Percentiles rank a stretch among this genome's conserved stretches.
phyloP scores from a whole-genome alignment of 768 basidiomycete genomes.

The Pluteus cervinus region DNA sequence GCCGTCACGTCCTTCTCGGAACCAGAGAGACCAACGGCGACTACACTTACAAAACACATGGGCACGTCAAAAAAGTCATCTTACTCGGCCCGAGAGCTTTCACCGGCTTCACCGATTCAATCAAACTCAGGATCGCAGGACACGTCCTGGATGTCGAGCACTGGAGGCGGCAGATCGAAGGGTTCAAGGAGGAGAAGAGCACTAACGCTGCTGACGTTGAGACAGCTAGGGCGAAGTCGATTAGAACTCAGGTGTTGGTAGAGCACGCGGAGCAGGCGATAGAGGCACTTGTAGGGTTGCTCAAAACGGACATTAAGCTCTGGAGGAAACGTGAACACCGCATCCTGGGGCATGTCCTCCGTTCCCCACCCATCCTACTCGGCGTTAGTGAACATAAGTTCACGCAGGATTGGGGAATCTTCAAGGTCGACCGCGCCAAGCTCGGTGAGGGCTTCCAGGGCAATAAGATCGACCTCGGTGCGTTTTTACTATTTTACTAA shows the following conservation, averaged over 20 bases:
- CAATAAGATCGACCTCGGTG: constrained; percentile 28
- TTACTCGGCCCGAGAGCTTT: constrained; percentile 22
- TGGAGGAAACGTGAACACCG: constrained; percentile 22
- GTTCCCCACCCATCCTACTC: constrained; percentile 21
- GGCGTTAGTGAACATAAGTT: constrained; percentile 14
- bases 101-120: constrained; percentile 19
- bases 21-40: constrained; percentile 19
- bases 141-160: constrained; percentile 13
- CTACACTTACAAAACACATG: constrained; percentile 18
- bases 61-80: constrained; percentile 22
- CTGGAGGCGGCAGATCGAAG: constrained; percentile 17
- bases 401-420: constrained; percentile 22
- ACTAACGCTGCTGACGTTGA: constrained; percentile 7
- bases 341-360: constrained; percentile 25
- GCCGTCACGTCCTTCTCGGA: constrained; percentile 22
- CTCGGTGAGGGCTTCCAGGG: constrained; percentile 21
- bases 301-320: constrained; percentile 12
- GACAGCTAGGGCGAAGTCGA: constrained; percentile 3
- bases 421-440: constrained; percentile 18
- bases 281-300: constrained; percentile 10
- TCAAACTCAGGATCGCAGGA: constrained; percentile 18
- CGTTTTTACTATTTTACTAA: constrained; percentile 17
- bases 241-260: constrained; percentile 7
- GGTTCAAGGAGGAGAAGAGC: constrained; percentile 10
- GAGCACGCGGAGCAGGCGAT: constrained; percentile 11